phyloP scores from a whole-genome alignment of 108 stramenopile genomes.

The Cylindrotheca closterium region DNA sequence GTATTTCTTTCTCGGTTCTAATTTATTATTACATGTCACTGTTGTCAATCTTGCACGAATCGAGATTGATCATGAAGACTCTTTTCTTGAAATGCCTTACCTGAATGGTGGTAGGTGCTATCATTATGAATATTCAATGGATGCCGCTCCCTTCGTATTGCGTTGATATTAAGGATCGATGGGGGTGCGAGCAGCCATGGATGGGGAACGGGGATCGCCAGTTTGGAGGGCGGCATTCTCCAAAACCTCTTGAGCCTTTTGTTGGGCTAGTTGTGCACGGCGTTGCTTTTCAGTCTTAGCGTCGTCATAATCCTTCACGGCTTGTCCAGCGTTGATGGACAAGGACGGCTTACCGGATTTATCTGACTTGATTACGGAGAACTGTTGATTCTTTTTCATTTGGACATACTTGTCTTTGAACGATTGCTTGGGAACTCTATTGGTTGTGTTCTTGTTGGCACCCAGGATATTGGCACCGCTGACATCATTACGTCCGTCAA shows the following conservation, averaged over 20 bases:
- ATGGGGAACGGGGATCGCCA: not conserved
- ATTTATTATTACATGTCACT: too few relatives aligned
- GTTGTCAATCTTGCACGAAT: too few relatives aligned
- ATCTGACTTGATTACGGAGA: too few relatives aligned
- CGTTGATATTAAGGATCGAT: constrained; percentile 1
- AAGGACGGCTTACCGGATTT: not conserved
- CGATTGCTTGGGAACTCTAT: not conserved
- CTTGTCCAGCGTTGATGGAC: not conserved
- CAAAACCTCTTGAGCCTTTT: not conserved
- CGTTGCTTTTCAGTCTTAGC: not conserved
- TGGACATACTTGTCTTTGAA: not conserved
- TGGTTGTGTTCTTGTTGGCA: not conserved
- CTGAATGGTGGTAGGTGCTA: too few relatives aligned
- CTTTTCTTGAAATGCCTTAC: too few relatives aligned
- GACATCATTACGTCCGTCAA: not conserved
- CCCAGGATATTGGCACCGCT: not conserved
- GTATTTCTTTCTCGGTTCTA: too few relatives aligned
- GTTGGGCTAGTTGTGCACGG: not conserved
- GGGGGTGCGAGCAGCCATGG: not conserved
- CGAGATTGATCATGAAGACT: too few relatives aligned
- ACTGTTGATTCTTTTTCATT: not conserved
- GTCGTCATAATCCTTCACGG: not conserved
- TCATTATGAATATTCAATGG: too few relatives aligned
- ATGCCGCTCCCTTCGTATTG: too few relatives aligned
- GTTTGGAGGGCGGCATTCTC: not conserved